These are phyloP conservation scores for Talaromyces sp. DNA, from an alignment of 2,329 filamentous ascomycete species.

Conservation along the genomic window DNA sequence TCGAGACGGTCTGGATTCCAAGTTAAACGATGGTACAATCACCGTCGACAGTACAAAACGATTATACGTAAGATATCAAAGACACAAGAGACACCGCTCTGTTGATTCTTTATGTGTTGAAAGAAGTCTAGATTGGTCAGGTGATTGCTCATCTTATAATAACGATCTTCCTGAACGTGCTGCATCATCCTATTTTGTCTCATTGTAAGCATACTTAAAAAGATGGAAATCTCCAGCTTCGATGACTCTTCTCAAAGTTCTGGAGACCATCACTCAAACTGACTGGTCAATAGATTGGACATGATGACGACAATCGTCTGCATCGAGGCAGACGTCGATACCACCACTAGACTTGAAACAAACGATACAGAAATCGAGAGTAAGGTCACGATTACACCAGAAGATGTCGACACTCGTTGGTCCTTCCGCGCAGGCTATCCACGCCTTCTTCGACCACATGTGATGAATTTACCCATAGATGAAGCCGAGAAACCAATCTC, in stretches of 20 bases:
- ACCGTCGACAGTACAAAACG: background rate
- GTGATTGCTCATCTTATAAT: no score
- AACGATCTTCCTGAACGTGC: background rate
- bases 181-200: background rate
- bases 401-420: slow-evolving; percentile 1
- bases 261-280: background rate
- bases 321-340: background rate
- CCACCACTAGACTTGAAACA: background rate
- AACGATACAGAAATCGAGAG: background rate
- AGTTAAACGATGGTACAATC: background rate
- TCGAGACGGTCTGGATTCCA: background rate
- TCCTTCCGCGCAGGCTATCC: background rate
- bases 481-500: background rate
- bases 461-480: background rate
- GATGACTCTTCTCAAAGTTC: background rate
- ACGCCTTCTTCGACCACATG: background rate
- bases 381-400: background rate
- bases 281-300: background rate
- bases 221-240: background rate
- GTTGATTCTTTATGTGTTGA: background rate
- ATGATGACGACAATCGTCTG: background rate
- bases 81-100: background rate
- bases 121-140: background rate
- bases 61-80: background rate
- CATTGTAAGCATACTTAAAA: background rate